These are phyloP conservation scores for Physcomitrellopsis africana DNA, from an alignment of 225 moss, liverwort and hornwort genomes.

Conservation along the genomic window DNA sequence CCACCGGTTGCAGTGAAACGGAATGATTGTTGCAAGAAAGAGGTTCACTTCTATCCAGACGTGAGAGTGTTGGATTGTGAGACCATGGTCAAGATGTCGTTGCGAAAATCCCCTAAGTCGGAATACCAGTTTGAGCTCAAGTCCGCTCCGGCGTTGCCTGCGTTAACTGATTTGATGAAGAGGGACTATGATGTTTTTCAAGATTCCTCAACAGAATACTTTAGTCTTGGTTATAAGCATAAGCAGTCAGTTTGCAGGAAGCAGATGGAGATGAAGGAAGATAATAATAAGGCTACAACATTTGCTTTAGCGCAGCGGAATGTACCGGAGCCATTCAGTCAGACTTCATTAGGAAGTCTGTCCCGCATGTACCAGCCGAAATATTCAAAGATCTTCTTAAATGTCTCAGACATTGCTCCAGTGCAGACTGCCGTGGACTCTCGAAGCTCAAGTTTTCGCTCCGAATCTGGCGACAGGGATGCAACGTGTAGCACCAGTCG, in stretches of 20 bases:
- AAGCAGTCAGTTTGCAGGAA: slow-evolving; percentile 39
- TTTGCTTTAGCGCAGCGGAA: slow-evolving; percentile 61
- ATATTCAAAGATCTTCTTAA: slow-evolving; percentile 63
- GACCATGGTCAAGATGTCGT: slow-evolving; percentile 57
- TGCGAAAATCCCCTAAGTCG: slow-evolving; percentile 42
- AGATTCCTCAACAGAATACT: slow-evolving; percentile 39
- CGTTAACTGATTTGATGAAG: slow-evolving; percentile 50
- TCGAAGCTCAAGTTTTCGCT: slow-evolving; percentile 86
- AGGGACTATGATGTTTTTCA: slow-evolving; percentile 73
- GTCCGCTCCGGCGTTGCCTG: slow-evolving; percentile 50
- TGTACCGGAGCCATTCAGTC: slow-evolving; percentile 58
- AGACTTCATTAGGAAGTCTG: slow-evolving; percentile 58
- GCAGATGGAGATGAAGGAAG: slow-evolving; percentile 45
- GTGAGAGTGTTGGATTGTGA: slow-evolving; percentile 69
- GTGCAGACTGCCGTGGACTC: slow-evolving; percentile 79
- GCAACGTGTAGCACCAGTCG: slow-evolving; percentile 78
- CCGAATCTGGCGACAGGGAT: slow-evolving; percentile 76
- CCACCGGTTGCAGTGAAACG: slow-evolving; percentile 35
- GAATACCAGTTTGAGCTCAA: slow-evolving; percentile 77
- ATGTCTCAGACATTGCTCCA: slow-evolving; percentile 49
- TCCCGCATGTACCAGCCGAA: slow-evolving; percentile 69
- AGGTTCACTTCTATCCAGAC: slow-evolving; percentile 62
- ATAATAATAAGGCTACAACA: slow-evolving; percentile 32
- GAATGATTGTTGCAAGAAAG: slow-evolving; percentile 37
- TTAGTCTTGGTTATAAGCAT: background rate